Base-by-base conservation (phyloP, 192 early-diverging fungal species). In the Linnemannia zychae region DNA sequence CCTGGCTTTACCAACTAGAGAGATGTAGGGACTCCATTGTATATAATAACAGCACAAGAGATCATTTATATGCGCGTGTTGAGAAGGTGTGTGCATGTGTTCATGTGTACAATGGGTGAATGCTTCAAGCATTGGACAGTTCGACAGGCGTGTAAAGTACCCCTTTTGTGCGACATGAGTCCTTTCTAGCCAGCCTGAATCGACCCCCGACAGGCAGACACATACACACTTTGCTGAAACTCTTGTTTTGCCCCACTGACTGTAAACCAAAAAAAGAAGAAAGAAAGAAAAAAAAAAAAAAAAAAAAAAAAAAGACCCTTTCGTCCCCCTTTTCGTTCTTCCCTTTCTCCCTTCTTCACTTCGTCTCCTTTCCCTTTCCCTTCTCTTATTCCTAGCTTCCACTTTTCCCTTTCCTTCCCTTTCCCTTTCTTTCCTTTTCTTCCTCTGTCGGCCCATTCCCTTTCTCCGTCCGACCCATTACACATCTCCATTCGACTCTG, bases 1-100 rank as follows among this genome's bases (percentile, higher is more conserved):
- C 80, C 80, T 52, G 80, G 80, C 20, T 81, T 81, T 28, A 71
- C 79, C 7, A 73, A 70, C 50, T 79, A 79, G 53, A 17, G 12
- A 12, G 22, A 40, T 31, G n/a, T 46, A 16, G 33, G 15, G 53
- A 5, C 13, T 40, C 52, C 36, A 34, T 60, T 49, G 36, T 60
- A 75, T 5, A 75, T 31, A 28, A 52, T 36, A 75, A 47, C 18
- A 28, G n/a, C n/a, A 0, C n/a, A 3, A 22, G 22, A 24, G 53
- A n/a, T 20, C 50, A 17, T 52, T 22, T 24, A n/a, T 57, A n/a
- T 57, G 52, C 52, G 24, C 24, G 52, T 57, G 52, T 57, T n/a
- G 24, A 31, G 28, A 13, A 28, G 31, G 9, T 63, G 28, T 63
- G 9, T 24, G 57, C 13, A 28, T 63, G 57, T 24, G 28, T 28